phyloP scores from a whole-genome alignment of 176 grass and related monocot species.

The Tillandsia fasciculata region DNA sequence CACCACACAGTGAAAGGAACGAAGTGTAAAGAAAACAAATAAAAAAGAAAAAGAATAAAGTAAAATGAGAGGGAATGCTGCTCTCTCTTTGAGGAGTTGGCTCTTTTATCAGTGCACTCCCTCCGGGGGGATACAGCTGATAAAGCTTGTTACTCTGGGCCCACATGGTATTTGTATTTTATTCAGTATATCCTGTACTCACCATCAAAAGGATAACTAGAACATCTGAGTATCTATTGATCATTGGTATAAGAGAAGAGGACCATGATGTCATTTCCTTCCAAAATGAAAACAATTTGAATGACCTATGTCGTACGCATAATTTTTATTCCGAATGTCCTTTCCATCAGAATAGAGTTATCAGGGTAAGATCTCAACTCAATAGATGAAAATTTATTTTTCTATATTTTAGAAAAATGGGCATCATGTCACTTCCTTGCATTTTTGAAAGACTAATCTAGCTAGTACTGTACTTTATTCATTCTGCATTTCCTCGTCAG shows the following conservation, averaged over 20 bases:
- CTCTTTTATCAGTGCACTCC: neutral
- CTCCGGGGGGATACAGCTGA: slow-evolving; percentile 16
- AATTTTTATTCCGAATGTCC: too few species aligned
- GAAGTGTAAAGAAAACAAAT: slow-evolving; percentile 1
- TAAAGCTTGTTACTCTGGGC: slow-evolving; percentile 22
- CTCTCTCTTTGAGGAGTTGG: slow-evolving; percentile 8
- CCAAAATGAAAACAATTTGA: too few species aligned
- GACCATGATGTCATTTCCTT: too few species aligned
- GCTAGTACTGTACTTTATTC: neutral
- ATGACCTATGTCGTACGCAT: too few species aligned
- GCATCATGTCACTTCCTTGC: too few species aligned
- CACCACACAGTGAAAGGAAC: neutral
- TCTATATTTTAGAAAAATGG: too few species aligned
- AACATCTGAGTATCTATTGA: slow-evolving; percentile 19
- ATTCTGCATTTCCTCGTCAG: neutral
- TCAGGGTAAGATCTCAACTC: too few species aligned
- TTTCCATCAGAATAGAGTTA: too few species aligned
- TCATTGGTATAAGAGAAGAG: slow-evolving; percentile 16
- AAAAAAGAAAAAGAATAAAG: slow-evolving; percentile 12
- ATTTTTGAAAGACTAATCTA: neutral
- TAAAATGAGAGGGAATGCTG: slow-evolving; percentile 7
- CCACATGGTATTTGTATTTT: slow-evolving; percentile 15
- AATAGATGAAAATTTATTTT: too few species aligned
- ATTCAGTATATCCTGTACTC: slow-evolving; percentile 16
- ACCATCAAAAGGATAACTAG: slow-evolving; percentile 35